Base-by-base conservation (phyloP, 768 basidiomycete species). In the Asterophora parasitica region DNA sequence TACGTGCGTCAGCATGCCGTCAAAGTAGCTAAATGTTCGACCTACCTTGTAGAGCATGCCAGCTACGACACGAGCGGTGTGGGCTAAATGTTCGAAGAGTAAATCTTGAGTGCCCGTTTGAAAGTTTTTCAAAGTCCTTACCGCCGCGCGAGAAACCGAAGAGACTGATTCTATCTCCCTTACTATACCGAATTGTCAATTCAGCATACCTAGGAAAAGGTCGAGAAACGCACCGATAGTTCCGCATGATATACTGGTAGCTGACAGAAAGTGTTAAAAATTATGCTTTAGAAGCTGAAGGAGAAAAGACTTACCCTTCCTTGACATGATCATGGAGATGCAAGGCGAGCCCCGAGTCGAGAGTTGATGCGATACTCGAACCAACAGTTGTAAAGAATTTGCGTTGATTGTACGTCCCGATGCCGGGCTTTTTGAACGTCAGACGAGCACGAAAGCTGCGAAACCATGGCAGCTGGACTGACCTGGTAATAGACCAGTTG, bases 41-140 rank as follows among this genome's bases (percentile, higher is more conserved):
- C 10, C 10, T 38, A 63, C 64, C 51, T 66, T 68, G 48, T 65
- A 62, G 10, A 68, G 50, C 65, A 68, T 68, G 6, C 64, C 64
- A 26, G 63, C 64, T 12, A 66, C 48, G n/a, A 61, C 61, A 42
- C 62, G 48, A 9, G 61, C 62, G 10, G 59, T 63, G 37, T 63
- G 58, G 6, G 61, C 60, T 59, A 19, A 16, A 28, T 35, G n/a
- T 28, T 15, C 3, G 30, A 4, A 41, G 15, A 4, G 13, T 19
- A 17, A 19, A 7, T 20, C 19, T 32, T 11, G 13, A n/a, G 16
- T 15, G 13, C 23, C 15, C 30, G 13, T 27, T 20, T 19, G 5
- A 28, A 9, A 34, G 7, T n/a, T n/a, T n/a, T n/a, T n/a, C 13
- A 2, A 2, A 48, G 7, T 16, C 1, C 45, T 15, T 40, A 58